These are phyloP conservation scores for Nannizzia gypsea DNA, from an alignment of 2,329 filamentous ascomycete genomes.

Conservation along the genomic window DNA sequence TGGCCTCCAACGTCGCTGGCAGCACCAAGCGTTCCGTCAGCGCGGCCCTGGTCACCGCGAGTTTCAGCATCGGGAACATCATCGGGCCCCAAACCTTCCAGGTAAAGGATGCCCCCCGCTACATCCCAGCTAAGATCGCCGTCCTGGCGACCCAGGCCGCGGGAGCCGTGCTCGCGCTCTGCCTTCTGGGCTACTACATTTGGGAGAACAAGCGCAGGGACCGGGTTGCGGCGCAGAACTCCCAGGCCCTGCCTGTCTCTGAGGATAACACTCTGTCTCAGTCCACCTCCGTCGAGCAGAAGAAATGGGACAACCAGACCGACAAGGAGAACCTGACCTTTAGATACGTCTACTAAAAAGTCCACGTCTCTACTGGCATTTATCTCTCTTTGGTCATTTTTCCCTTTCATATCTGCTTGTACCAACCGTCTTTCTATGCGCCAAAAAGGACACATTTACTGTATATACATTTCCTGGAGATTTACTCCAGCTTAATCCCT, in stretches of 20 bases:
- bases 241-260: conserved; percentile 3
- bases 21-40: conserved; percentile 40
- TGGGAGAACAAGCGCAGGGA: conserved; percentile 24
- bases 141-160: conserved; percentile 7
- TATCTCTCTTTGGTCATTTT: not conserved
- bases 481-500: not conserved
- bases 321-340: conserved; percentile 38
- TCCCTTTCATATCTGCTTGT: not conserved
- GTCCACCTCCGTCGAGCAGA: conserved; percentile 15
- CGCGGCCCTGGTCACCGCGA: conserved; percentile 34
- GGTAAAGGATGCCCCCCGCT: conserved; percentile 27
- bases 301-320: conserved; percentile 24
- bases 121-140: conserved; percentile 9
- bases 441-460: not conserved
- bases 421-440: not conserved
- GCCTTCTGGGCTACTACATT: conserved; percentile 20
- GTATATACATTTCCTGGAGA: not conserved
- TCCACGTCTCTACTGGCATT: not conserved
- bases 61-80: conserved; percentile 35
- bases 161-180: conserved; percentile 14
- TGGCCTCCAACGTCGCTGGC: conserved; percentile 37
- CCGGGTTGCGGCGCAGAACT: conserved; percentile 14
- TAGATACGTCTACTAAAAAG: conserved; percentile 42
- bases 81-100: conserved; percentile 37
- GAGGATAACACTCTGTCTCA: not conserved